Evolutionary conservation across 2,329 filamentous ascomycete genomes (phyloP), one percentile per base, ranked within the genome.

Genomic region (Incumbomyces delicatus): DNA sequence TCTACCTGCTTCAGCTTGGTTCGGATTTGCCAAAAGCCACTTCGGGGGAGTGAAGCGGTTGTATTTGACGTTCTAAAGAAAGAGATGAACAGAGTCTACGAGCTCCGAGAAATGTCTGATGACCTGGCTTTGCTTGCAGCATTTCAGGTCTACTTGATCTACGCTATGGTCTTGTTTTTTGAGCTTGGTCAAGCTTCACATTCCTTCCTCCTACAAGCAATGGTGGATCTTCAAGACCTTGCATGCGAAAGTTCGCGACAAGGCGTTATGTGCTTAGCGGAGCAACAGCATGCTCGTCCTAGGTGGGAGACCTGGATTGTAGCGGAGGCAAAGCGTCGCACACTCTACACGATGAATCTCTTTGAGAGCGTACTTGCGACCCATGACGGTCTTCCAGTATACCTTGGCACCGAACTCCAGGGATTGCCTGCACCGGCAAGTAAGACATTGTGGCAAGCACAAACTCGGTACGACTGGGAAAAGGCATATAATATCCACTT

Each of bases 131-230:
- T 66, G 0, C 64, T 78, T 0, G 64, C 66, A 0, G 61, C 67
- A 1, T 75, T 76, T 33, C 75, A 78, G 50, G 70, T 74, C 0
- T 76, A 75, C 54, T 59, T 78, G 2, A 64, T 77, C n/a, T 76
- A 76, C 49, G 58, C 66, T 2, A 66, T 78, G 56, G 61, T 71
- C 2, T 41, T 73, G 2, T 75, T 73, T 53, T 75, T 74, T 44
- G 57, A 58, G 0, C 51, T 64, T 1, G 52, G 52, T 0, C 53
- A 57, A 8, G 51, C 53, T n/a, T 40, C 54, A 0, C 46, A 52
- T 10, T 51, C 63, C 0, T 63, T 68, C 30, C 57, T 69, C 4
- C 66, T 69, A 11, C 62, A 68, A 11, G 62, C 64, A 2, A 69
- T 76, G 57, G 69, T 75, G 45, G 70, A 69, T 10, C 63, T 77